Conservation (phyloP, 202 grass and related monocot species). For the Setaria viridis region DNA sequence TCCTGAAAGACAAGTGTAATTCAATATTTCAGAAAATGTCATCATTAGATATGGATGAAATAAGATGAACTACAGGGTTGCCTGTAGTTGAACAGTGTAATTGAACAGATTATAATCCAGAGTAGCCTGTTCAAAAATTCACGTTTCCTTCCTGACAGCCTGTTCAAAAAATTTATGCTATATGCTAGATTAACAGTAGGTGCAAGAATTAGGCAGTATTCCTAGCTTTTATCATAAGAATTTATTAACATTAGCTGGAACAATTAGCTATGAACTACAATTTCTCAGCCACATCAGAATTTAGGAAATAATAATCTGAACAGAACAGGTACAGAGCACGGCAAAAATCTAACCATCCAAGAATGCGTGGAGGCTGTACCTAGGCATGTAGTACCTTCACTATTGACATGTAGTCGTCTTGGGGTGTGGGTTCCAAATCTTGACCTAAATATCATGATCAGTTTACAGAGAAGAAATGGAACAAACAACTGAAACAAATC, state of each 20-base stretch:
- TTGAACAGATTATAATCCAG: neutral
- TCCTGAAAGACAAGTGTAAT: conserved; percentile 15
- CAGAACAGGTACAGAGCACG: neutral
- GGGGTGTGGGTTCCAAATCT: neutral
- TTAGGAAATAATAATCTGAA: neutral
- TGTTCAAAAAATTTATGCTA: neutral
- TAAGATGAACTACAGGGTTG: neutral
- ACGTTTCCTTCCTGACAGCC: neutral
- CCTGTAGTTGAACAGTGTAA: neutral
- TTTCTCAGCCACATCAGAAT: neutral
- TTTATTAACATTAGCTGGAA: neutral
- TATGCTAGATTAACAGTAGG: neutral
- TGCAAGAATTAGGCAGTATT: neutral
- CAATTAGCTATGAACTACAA: neutral
- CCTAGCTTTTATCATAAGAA: neutral
- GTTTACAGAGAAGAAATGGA: too few relatives aligned
- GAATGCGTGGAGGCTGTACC: neutral
- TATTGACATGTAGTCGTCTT: neutral
- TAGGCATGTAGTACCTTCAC: neutral
- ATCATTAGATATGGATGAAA: neutral
- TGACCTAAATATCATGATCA: neutral
- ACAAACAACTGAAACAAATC: neutral
- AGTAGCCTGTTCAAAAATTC: neutral
- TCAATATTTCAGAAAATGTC: conserved; percentile 28
- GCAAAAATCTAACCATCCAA: neutral